A percentile compares a stretch with the other conserved stretches of the same genome.
Evolutionary conservation across 2,329 filamentous ascomycete species (phyloP).

Genomic region (Blastomyces emzantsi): DNA sequence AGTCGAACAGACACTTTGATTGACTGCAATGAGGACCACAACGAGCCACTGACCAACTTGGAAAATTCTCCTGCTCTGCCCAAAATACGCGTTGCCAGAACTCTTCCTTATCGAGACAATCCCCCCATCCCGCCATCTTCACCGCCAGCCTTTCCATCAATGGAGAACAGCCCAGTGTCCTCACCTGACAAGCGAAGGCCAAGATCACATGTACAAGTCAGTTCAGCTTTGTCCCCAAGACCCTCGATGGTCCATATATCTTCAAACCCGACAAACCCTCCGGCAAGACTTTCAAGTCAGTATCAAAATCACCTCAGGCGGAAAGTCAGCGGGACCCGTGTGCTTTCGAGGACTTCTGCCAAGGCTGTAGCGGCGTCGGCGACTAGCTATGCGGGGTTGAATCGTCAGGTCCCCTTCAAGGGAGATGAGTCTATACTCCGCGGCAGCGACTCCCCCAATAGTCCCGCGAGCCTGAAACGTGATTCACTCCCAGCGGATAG

Average conservation of each 20-base stretch:
- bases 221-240: slow-evolving; percentile 19
- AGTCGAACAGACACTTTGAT: background rate
- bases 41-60: slow-evolving; percentile 22
- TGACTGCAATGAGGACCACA: slow-evolving; percentile 18
- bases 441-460: background rate
- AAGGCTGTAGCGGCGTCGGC: background rate
- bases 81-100: slow-evolving; percentile 8
- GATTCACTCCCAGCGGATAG: slow-evolving; percentile 27
- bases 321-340: background rate
- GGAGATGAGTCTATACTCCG: background rate
- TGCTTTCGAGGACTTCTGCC: background rate
- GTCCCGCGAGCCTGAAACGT: slow-evolving; percentile 11
- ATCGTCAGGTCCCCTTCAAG: slow-evolving; percentile 7
- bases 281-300: slow-evolving; percentile 2
- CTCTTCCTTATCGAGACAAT: slow-evolving; percentile 13
- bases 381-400: slow-evolving; percentile 8
- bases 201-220: slow-evolving; percentile 17
- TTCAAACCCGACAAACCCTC: slow-evolving; percentile 14
- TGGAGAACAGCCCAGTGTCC: slow-evolving; percentile 20
- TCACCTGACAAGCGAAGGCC: slow-evolving; percentile 18
- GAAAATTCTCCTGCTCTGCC: slow-evolving; percentile 19
- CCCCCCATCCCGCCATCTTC: slow-evolving; percentile 24
- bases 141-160: slow-evolving; percentile 23
- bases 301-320: background rate
- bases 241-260: slow-evolving; percentile 23